Evolutionary conservation across 306 rosid species (phyloP), one percentile per base, ranked within the genome.

Genomic region (Trifolium pratense): DNA sequence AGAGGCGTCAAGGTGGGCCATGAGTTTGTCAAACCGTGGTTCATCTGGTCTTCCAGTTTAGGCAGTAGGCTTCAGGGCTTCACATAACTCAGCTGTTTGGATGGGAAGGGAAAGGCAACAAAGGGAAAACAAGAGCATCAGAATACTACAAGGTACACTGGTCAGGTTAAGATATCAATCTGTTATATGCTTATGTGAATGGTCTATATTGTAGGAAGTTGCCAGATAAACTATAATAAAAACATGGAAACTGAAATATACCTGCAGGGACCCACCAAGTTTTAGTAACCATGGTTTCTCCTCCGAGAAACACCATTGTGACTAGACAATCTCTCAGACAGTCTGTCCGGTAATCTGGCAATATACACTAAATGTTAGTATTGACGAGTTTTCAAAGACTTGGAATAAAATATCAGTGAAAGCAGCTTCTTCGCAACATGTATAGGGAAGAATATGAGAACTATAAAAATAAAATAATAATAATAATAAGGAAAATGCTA

Each of bases 11-110:
- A 87, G 91, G 97, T 89, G 86, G 95, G 94, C 87, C 92, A 88
- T 88, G 96, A 83, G 78, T 86, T 88, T 85, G 93, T 89, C 91
- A 89, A 86, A 91, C 81, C 84, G 84, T 88, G 97, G 97, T 88
- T 93, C 96, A 87, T 88, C 96, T 78, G 87, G 83, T 91, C 98
- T 87, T 94, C 98, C 77, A 66, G 92, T 94, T 91, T 65, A 87
- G 96, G 85, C 91, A 82, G 91, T 77, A 79, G 97, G 92, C 95
- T 87, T 87, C 91, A 65, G 92, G 97, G 98, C 98, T 91, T 94
- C 97, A 88, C 88, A 88, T 82, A 87, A 79, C 89, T 86, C 95
- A 89, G 96, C 97, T 91, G 97, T 94, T 87, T 87, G 84, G 82
- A 82, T 81, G 86, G 98, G 96, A 84, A 78, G 94, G 92, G 92